Base-by-base conservation (phyloP, 2,329 filamentous ascomycete species). In the Stromatinia cepivora region DNA sequence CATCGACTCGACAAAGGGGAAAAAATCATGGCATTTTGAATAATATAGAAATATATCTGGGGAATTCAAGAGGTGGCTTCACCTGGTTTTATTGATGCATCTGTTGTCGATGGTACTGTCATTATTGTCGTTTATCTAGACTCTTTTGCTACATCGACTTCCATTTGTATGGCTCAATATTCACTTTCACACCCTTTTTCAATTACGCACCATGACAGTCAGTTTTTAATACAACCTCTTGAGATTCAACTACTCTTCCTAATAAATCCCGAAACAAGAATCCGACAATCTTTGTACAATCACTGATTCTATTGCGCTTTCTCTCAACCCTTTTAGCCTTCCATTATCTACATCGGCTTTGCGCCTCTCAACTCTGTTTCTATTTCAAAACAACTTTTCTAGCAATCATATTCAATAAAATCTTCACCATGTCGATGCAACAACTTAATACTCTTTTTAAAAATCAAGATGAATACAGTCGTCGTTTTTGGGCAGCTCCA, bases 341-440 rank as follows among this genome's bases (percentile, higher is more conserved):
- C 50, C 3, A 11, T 39, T 39, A 8, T n/a, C 22, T 31, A 31
- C 11, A 17, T 53, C 25, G 13, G 11, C 22, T 28, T 46, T 22
- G 58, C 8, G 9, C 17, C 1, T 25, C 34, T 34, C 36, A 4
- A 28, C n/a, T 25, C 5, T 50, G 8, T 36, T 8, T 52, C 25
- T 28, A 22, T 25, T 52, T 15, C 34, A 28, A 22, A 11, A 7
- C 5, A 52, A 13, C 15, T 13, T 52, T 11, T 39, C 0, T 2
- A 39, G 9, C 1, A 28, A 17, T 52, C n/a, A 2, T 7, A 36
- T 7, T 10, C 22, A 15, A 28, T 8, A 52, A 9, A 28, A 64
- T 36, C 20, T 28, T 6, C 48, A 50, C 34, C 46, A 64, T 64
- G 61, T 64, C 61, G n/a, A 64, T 39, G 9, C 46, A 64, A 8